phyloP scores from a whole-genome alignment of 768 basidiomycete genomes.

The Xerocomellus chrysenteron region DNA sequence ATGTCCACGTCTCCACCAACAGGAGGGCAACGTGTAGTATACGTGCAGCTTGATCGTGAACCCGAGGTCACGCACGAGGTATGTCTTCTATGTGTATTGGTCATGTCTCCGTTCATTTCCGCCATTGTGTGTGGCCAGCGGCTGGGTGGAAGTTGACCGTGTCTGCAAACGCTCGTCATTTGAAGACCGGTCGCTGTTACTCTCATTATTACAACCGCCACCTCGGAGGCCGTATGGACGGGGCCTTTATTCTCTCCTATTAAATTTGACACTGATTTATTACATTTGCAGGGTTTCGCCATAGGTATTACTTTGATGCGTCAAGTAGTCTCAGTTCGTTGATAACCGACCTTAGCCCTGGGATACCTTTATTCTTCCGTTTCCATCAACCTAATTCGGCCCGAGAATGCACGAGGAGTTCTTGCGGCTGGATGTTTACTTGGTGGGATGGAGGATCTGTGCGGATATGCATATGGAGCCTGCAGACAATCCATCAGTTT shows the following conservation, averaged over 20 bases:
- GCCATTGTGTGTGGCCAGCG: constrained; percentile 27
- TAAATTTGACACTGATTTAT: constrained; percentile 17
- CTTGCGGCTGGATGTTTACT: constrained; percentile 83
- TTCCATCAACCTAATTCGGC: constrained; percentile 64
- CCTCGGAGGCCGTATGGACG: constrained; percentile 23
- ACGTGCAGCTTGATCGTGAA: constrained; percentile 73
- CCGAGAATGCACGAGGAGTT: constrained; percentile 80
- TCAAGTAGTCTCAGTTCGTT: constrained; percentile 9
- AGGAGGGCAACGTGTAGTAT: constrained; percentile 65
- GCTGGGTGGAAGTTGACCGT: constrained; percentile 17
- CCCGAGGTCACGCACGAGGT: constrained; percentile 86
- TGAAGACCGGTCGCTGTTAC: constrained; percentile 15
- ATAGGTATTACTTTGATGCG: constrained; percentile 49
- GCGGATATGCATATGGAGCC: constrained; percentile 72
- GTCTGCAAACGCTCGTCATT: constrained; percentile 17
- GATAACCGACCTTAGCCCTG: constrained; percentile 49
- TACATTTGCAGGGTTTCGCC: constrained; percentile 58
- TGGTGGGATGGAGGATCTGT: constrained; percentile 85
- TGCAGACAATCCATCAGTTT: constrained; percentile 75
- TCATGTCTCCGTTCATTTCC: constrained; percentile 30
- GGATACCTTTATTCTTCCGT: constrained; percentile 79
- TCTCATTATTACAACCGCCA: constrained; percentile 15
- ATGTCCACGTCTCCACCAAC: constrained; percentile 79
- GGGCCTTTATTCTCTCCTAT: constrained; percentile 9
- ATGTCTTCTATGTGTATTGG: constrained; percentile 31